Evolutionary conservation across 352 stramenopile genomes (phyloP).

Genomic region (Porosira glacialis): DNA sequence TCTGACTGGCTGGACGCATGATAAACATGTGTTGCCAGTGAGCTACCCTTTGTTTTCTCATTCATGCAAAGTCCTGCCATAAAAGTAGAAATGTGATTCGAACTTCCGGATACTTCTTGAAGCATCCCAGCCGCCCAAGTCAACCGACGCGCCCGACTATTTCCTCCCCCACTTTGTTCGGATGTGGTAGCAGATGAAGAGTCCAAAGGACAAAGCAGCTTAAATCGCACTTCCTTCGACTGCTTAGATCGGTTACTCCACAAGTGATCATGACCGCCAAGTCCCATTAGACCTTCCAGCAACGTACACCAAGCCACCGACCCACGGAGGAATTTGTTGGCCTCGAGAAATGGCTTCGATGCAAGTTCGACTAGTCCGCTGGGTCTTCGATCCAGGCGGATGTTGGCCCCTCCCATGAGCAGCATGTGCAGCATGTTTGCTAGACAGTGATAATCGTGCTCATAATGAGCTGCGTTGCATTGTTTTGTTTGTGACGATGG

Average conservation of each 20-base stretch:
- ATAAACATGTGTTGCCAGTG: too few relatives aligned
- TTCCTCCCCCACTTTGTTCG: too few relatives aligned
- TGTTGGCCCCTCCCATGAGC: conserved; percentile 41
- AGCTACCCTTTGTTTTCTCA: too few relatives aligned
- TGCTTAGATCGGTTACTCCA: conserved; percentile 20
- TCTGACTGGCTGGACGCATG: too few relatives aligned
- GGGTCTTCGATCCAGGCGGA: conserved; percentile 21
- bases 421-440: conserved; percentile 49
- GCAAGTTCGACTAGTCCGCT: conserved; percentile 34
- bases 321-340: conserved; percentile 46
- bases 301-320: conserved; percentile 47
- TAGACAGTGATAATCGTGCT: conserved; percentile 50
- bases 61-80: too few relatives aligned
- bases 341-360: conserved; percentile 36
- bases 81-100: too few relatives aligned
- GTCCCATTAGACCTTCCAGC: conserved; percentile 37
- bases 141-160: too few relatives aligned
- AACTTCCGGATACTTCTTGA: too few relatives aligned
- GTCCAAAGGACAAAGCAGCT: too few relatives aligned
- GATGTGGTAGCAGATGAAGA: too few relatives aligned
- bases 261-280: conserved; percentile 25
- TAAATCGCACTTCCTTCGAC: conserved; percentile 15
- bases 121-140: too few relatives aligned
- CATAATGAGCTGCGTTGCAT: conserved; percentile 27
- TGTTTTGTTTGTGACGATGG: too few relatives aligned